Evolutionary conservation across 1,284 basidiomycete genomes (phyloP).

Genomic region (Golubevia sp.): DNA sequence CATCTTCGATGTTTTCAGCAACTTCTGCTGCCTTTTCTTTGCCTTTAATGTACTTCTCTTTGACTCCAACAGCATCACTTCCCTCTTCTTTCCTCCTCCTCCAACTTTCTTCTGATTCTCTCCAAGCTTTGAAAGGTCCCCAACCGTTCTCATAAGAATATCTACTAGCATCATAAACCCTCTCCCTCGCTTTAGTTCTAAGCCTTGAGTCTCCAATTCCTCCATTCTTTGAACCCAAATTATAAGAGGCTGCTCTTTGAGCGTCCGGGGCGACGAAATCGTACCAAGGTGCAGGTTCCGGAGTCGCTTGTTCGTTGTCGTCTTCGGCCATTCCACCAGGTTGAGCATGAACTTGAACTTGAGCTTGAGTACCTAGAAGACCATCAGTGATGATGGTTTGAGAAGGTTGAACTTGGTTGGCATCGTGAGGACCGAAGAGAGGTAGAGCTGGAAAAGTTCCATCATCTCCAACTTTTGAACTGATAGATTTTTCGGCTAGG

Average conservation of each 20-base stretch:
- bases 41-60: neutral
- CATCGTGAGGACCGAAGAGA: constrained; percentile 3
- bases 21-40: neutral
- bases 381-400: neutral
- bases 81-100: neutral
- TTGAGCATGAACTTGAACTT: no score
- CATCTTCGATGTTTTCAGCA: neutral
- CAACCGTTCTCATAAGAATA: constrained; percentile 25
- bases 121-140: constrained; percentile 23
- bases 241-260: neutral
- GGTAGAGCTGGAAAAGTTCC: neutral
- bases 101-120: neutral
- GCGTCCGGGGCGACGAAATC: neutral
- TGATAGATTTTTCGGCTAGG: neutral
- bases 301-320: neutral
- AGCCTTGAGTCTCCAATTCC: neutral
- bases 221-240: neutral
- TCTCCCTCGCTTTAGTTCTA: constrained; percentile 20
- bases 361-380: neutral
- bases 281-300: neutral
- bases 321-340: no score
- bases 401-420: neutral
- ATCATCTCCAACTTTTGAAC: neutral
- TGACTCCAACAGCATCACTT: no score
- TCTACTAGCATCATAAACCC: constrained; percentile 26